Base-by-base conservation (phyloP, 2,329 filamentous ascomycete genomes). In the Claviceps sp. region DNA sequence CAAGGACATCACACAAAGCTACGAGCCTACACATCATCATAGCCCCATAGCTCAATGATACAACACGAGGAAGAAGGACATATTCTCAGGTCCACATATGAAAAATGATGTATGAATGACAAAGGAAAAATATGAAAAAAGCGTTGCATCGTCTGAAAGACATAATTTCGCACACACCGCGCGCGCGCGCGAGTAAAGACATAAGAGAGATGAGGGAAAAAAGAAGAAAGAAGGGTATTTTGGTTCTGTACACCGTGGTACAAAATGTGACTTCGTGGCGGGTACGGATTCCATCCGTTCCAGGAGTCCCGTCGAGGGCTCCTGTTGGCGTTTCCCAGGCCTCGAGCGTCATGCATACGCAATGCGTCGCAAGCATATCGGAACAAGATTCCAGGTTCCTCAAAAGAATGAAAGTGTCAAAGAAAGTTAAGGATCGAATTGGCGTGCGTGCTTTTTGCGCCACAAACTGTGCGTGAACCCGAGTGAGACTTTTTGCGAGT, bases 131-230 rank as follows among this genome's bases (percentile, higher is more conserved):
- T 30, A 34, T 54, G 37, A 44, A 38, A 38, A 45, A 39, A 39
- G 49, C 57, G 56, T 59, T 52, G 47, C 55, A 52, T 63, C 60
- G 53, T 60, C 47, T 55, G 56, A 52, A 59, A 51, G 59, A 57
- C 61, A 60, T 61, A 58, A 53, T 55, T 55, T 56, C 59, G 46
- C 46, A 47, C 49, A 47, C 30, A 4, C 30, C 30, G 30, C 30
- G 30, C 30, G 45, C 30, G 45, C 22, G 51, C 45, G 50, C 46
- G 41, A 19, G n/a, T 19, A 42, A 5, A 44, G 42, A 45, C 7
- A 26, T 16, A 50, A 30, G 26, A 45, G 14, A 44, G 10, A 44
- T 22, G 5, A 22, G 26, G 7, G 4, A 26, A n/a, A 44, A 13
- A 26, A 16, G 22, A 13, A 17, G 6, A 46, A 22, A 30, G 48